Conservation (phyloP, 75 land plant genomes). For the Cunninghamia lanceolata region DNA sequence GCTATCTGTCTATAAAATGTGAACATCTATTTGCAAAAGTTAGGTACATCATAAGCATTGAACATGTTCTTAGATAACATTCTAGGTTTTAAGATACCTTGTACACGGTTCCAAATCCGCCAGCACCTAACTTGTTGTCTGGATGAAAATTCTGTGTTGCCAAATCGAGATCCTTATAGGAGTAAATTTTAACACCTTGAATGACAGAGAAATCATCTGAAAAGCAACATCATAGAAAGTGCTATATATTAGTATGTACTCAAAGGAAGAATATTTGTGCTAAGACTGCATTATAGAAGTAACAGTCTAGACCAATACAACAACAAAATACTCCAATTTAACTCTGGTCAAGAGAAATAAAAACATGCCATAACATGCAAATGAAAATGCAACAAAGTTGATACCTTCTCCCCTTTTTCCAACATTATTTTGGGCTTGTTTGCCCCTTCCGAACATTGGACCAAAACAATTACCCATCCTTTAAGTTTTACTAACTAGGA, state of each 20-base stretch:
- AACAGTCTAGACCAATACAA: neutral
- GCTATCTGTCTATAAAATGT: neutral
- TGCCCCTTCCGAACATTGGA: neutral
- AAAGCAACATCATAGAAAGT: neutral
- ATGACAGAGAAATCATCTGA: neutral
- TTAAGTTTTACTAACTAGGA: neutral
- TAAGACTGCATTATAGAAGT: neutral
- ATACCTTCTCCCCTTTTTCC: slow-evolving; percentile 5
- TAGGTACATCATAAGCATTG: neutral
- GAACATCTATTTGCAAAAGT: neutral
- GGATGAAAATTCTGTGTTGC: slow-evolving; percentile 38
- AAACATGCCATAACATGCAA: neutral
- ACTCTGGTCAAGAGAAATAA: neutral
- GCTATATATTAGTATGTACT: neutral
- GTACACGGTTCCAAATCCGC: slow-evolving; percentile 52
- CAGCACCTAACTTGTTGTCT: slow-evolving; percentile 37
- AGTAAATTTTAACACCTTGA: slow-evolving; percentile 9
- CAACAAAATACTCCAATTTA: neutral
- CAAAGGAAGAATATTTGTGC: neutral
- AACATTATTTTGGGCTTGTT: neutral
- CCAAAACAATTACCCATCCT: slow-evolving; percentile 6
- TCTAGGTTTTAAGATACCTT: slow-evolving; percentile 16
- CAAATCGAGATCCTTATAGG: slow-evolving; percentile 31
- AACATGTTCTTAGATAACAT: neutral
- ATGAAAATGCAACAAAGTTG: neutral